Evolutionary conservation across 257 asterid species (phyloP), one percentile per base, ranked within the genome.

Genomic region (Linaria vulgaris): DNA sequence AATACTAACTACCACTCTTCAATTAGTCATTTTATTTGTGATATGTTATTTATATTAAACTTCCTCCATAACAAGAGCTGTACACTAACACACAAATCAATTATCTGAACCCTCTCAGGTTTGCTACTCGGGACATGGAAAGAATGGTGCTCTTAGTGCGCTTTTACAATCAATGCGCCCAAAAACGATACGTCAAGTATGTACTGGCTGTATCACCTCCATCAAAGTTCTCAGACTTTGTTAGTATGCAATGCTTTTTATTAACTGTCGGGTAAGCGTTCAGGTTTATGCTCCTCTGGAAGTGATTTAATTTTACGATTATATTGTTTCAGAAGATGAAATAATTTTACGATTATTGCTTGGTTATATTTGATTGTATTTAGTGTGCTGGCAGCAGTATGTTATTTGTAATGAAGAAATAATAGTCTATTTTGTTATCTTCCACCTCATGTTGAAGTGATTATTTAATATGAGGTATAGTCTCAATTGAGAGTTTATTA

Each of bases 41-140:
- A 13, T 69, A 52, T 56, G n/a, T 46, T 31, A 50, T 63, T 39
- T 38, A 61, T 48, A 63, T 43, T 39, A 67, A 39, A 46, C 23
- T 30, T 24, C 37, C 50, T 30, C 31, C 53, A 34, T 61, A 51
- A 12, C 23, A 59, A 12, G 68, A 72, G 56, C 57, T 25, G 23
- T 60, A 12, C 46, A 44, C 56, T 14, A 27, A 58, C 52, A 44
- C 14, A 14, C 54, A 23, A 20, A 59, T 64, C 51, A 56, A 64
- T 57, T n/a, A 16, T 65, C 64, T 77, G 74, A 60, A 69, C 66
- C 59, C 41, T 75, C 74, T 61, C 75, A 91, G 98, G 98, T 88
- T 48, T 84, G 98, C 83, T 92, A 97, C 75, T 92, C 99, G 50
- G 99, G 99, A 49, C 99, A 92, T 75, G 99, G 99, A 67, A 92